These are phyloP conservation scores for Apophysomyces sp. DNA, from an alignment of 371 early-diverging fungal species.

Conservation along the genomic window DNA sequence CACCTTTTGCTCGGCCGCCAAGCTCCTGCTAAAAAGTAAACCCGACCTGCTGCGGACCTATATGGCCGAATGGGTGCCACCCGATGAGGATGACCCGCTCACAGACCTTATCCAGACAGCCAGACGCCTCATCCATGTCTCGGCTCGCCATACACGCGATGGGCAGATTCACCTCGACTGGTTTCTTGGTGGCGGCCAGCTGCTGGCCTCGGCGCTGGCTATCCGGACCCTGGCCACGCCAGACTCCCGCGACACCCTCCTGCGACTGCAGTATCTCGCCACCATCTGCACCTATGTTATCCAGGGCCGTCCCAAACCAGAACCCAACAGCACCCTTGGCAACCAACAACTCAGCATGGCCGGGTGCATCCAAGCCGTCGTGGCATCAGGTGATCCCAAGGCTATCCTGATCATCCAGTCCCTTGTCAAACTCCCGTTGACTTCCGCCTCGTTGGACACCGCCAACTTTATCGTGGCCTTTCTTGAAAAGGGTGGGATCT, in stretches of 20 bases:
- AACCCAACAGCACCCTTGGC: background rate
- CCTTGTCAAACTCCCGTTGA: conserved; percentile 16
- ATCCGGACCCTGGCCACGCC: conserved; percentile 18
- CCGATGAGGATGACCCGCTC: background rate
- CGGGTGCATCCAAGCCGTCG: conserved; percentile 16
- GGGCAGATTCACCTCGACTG: conserved; percentile 24
- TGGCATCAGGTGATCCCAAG: conserved; percentile 28
- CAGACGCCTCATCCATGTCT: conserved; percentile 9
- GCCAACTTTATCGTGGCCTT: conserved; percentile 24
- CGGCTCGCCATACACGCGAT: background rate
- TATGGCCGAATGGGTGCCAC: conserved; percentile 19
- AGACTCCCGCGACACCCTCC: conserved; percentile 4
- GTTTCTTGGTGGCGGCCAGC: conserved; percentile 36
- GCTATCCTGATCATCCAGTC: conserved; percentile 23
- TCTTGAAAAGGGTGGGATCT: conserved; percentile 20
- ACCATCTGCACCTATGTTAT: conserved; percentile 35
- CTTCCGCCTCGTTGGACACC: conserved; percentile 8
- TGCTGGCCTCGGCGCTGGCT: conserved; percentile 33
- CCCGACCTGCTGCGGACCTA: conserved; percentile 28
- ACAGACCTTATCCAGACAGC: conserved; percentile 19
- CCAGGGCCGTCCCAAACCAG: conserved; percentile 29
- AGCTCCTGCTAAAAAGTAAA: conserved; percentile 32
- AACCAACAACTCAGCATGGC: conserved; percentile 10
- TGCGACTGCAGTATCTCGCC: conserved; percentile 25
- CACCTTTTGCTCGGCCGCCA: conserved; percentile 27